Evolutionary conservation across 192 early-diverging fungal genomes (phyloP).

Genomic region (Umbelopsis ramanniana): DNA sequence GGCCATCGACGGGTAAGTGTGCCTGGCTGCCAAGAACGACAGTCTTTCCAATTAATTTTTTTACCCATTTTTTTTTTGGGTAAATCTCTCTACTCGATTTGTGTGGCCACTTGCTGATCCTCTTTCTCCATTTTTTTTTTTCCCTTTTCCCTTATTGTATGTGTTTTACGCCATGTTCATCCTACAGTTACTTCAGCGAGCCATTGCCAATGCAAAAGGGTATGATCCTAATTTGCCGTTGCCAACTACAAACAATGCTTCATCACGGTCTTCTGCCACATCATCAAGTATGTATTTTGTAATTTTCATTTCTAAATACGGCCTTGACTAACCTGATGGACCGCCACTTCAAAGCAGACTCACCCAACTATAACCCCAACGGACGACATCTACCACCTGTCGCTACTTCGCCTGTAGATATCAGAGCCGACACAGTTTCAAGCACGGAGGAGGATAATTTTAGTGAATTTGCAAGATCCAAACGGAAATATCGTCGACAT

Average conservation of each 20-base stretch:
- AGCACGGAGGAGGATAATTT: constrained; percentile 9
- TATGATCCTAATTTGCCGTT: constrained; percentile 6
- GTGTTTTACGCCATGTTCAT: neutral
- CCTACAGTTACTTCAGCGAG: neutral
- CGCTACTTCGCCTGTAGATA: neutral
- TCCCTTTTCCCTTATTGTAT: neutral
- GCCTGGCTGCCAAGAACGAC: neutral
- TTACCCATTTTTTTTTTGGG: constrained; percentile 2
- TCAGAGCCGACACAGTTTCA: neutral
- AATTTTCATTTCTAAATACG: neutral
- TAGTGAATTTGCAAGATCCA: constrained; percentile 8
- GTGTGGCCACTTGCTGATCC: neutral
- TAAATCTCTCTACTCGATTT: neutral
- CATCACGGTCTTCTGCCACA: neutral
- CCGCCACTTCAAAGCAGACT: neutral
- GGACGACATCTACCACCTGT: neutral
- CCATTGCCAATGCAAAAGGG: constrained; percentile 2
- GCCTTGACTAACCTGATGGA: neutral
- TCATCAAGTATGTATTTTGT: constrained; percentile 4
- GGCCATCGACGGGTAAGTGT: constrained; percentile 49
- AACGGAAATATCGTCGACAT: constrained; percentile 48
- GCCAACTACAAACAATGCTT: neutral
- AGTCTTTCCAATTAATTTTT: neutral
- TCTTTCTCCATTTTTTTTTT: too few relatives aligned
- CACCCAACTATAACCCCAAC: constrained; percentile 6